Conservation (phyloP, 192 early-diverging fungal species). For the Gorgonomyces haynaldii region DNA sequence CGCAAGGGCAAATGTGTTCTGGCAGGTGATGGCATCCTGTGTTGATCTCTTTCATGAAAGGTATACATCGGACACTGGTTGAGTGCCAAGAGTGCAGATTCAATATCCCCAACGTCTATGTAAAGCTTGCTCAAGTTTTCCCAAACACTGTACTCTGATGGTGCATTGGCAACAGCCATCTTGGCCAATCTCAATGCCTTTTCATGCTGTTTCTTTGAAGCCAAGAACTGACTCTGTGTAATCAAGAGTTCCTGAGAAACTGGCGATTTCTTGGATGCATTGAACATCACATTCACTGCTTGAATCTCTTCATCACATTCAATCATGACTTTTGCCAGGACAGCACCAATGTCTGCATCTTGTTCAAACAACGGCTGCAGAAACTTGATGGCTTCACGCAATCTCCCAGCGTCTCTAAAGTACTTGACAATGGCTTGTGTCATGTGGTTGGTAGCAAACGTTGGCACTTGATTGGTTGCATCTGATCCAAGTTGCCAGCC, state of each 20-base stretch:
- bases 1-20: constrained; percentile 83
- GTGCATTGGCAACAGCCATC: constrained; percentile 85
- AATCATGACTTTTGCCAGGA: constrained; percentile 67
- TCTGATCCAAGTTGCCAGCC: constrained; percentile 90
- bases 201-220: constrained; percentile 59
- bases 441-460: constrained; percentile 77
- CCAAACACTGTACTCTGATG: constrained; percentile 93
- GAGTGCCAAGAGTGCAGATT: constrained; percentile 82
- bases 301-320: constrained; percentile 82
- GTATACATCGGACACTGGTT: constrained; percentile 99
- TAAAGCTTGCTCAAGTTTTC: constrained; percentile 89
- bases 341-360: constrained; percentile 83
- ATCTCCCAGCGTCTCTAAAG: constrained; percentile 73
- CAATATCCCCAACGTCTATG: constrained; percentile 72
- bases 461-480: constrained; percentile 90
- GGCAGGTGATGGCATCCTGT: constrained; percentile 78
- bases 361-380: constrained; percentile 64
- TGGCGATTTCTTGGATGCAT: constrained; percentile 65
- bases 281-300: constrained; percentile 77
- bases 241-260: constrained; percentile 76
- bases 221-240: constrained; percentile 83
- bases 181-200: constrained; percentile 80
- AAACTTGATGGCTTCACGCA: constrained; percentile 64
- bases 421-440: constrained; percentile 82
- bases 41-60: constrained; percentile 56